These are phyloP conservation scores for Starmerella asiatica DNA, from an alignment of 805 yeast genomes.

Conservation along the genomic window DNA sequence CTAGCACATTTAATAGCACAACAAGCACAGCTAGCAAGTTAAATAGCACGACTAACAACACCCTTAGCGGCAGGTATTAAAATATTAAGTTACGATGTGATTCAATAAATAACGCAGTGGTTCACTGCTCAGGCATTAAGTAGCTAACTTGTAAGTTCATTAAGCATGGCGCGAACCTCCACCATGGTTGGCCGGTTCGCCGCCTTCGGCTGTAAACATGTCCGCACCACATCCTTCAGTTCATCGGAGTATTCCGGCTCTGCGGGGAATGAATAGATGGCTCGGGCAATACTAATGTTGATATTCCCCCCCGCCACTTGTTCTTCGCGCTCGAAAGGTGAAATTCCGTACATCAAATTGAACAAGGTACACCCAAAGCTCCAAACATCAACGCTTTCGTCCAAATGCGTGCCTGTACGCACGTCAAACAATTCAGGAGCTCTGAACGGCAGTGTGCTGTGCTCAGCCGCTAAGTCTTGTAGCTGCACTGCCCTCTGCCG, in stretches of 20 bases:
- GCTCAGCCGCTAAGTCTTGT: constrained; percentile 71
- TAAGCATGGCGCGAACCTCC: constrained; percentile 33
- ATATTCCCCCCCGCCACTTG: constrained; percentile 70
- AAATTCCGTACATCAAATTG: constrained; percentile 58
- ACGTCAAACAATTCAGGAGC: constrained; percentile 86
- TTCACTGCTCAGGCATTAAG: too few species aligned
- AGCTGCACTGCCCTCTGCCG: constrained; percentile 61
- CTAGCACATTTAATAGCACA: too few species aligned
- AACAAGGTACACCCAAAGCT: constrained; percentile 76
- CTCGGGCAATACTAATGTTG: constrained; percentile 58
- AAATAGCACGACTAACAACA: too few species aligned
- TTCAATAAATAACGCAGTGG: too few species aligned
- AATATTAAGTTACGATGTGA: too few species aligned
- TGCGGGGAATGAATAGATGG: constrained; percentile 46
- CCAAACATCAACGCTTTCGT: constrained; percentile 80
- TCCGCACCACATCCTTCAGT: constrained; percentile 41
- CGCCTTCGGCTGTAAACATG: constrained; percentile 54
- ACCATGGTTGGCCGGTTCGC: constrained; percentile 49
- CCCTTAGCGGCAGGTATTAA: too few species aligned
- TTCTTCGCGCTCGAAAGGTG: constrained; percentile 82
- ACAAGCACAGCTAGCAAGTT: too few species aligned
- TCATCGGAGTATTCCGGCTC: constrained; percentile 40
- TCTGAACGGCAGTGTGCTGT: constrained; percentile 72
- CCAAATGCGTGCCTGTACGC: constrained; percentile 46
- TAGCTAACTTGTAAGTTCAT: too few species aligned